Evolutionary conservation across 75 land plant species (phyloP), one percentile per base, ranked within the genome.

Genomic region (Isoetes taiwanensis): DNA sequence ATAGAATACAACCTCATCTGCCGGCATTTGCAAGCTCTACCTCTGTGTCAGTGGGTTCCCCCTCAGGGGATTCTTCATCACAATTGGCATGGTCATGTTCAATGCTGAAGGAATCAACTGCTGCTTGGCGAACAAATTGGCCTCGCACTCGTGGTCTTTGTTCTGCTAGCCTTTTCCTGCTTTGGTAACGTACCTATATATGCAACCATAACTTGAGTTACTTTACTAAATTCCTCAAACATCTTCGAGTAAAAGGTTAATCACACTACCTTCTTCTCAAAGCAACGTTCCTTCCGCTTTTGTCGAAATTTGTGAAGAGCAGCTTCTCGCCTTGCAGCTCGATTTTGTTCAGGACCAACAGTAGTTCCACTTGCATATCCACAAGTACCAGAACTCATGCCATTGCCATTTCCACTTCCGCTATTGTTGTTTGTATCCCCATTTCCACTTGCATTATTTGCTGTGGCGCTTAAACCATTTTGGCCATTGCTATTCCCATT

Each of bases 231-330:
- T n/a, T n/a, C n/a, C n/a, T n/a, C n/a, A n/a, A n/a, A n/a, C n/a
- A n/a, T n/a, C n/a, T n/a, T n/a, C n/a, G n/a, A n/a, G n/a, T n/a
- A n/a, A n/a, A n/a, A n/a, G n/a, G n/a, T n/a, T n/a, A n/a, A n/a
- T n/a, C n/a, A n/a, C n/a, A n/a, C 14, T 72, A 90, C 96, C 96
- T 85, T 90, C 71, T 82, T 90, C 54, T 75, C 80, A 52, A 85
- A 82, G 69, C 84, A 86, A 34, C 86, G 67, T 54, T 86, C 93
- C 62, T 85, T 90, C 33, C 84, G 59, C 58, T 90, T 85, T 76
- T 76, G 84, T 28, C 87, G 64, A 43, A 82, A 90, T 46, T 90
- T 90, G 59, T 56, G 82, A 54, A 90, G 50, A 0, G 96, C 96
- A n/a, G 93, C 96, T 55, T 82, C 93, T 53, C 96, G 70, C 5